Conservation (phyloP, 768 basidiomycete genomes). For the Leccinum rimulosum region DNA sequence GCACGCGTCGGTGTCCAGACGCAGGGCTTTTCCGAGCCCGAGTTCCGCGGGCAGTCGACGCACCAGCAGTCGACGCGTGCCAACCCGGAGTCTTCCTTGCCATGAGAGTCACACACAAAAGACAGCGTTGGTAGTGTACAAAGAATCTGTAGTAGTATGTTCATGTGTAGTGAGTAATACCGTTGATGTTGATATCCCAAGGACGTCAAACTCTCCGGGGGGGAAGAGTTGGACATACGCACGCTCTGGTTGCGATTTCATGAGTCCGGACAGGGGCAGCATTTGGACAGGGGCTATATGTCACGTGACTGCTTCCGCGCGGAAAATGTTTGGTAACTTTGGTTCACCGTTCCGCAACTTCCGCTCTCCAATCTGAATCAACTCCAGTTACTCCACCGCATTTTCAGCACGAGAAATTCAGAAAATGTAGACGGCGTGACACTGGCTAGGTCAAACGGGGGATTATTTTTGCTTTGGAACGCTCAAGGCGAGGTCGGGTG, state of each 20-base stretch:
- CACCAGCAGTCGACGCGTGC: neutral
- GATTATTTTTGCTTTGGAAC: neutral
- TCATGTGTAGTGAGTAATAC: neutral
- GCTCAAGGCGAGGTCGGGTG: neutral
- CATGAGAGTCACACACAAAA: neutral
- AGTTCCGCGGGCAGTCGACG: neutral
- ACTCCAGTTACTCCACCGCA: neutral
- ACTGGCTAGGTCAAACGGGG: neutral
- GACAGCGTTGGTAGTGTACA: neutral
- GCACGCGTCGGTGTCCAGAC: too few relatives aligned
- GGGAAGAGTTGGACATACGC: neutral
- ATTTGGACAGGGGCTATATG: neutral
- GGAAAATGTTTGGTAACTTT: neutral
- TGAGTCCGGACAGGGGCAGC: neutral
- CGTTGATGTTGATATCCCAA: neutral
- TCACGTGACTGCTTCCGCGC: slow-evolving; percentile 1
- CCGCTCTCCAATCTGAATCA: neutral
- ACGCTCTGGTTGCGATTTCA: too few relatives aligned
- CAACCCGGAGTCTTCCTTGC: neutral
- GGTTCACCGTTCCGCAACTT: too few relatives aligned
- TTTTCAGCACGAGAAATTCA: neutral
- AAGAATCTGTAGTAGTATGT: neutral
- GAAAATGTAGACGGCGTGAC: neutral
- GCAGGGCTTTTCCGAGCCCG: neutral
- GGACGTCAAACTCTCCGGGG: neutral